Conservation (phyloP, 768 basidiomycete genomes). For the Chalciporus chontae region DNA sequence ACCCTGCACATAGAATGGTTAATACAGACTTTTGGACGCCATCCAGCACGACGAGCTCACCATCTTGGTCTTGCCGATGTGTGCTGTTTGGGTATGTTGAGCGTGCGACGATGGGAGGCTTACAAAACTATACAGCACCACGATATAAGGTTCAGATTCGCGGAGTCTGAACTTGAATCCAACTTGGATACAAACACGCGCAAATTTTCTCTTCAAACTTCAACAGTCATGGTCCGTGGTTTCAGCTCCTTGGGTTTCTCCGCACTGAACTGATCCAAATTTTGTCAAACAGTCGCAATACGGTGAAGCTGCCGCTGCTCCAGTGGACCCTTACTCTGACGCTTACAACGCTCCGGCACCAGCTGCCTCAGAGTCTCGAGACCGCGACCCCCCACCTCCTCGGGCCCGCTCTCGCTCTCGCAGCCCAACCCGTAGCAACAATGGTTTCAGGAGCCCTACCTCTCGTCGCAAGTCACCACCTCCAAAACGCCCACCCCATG, state of each 20-base stretch:
- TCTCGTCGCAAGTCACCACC: constrained; percentile 56
- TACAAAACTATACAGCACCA: constrained; percentile 63
- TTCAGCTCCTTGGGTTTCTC: constrained; percentile 6
- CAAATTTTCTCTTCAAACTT: constrained; percentile 40
- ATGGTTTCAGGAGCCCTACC: constrained; percentile 55
- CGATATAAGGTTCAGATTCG: constrained; percentile 34
- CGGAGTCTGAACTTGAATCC: constrained; percentile 28
- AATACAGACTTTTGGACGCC: constrained; percentile 21
- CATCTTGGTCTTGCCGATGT: constrained; percentile 71
- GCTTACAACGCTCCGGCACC: constrained; percentile 69
- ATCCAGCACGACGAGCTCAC: constrained; percentile 56
- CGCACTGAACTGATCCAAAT: background rate
- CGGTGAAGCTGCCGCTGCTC: constrained; percentile 53
- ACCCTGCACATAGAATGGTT: constrained; percentile 52
- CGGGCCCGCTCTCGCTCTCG: constrained; percentile 76
- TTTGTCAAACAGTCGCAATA: constrained; percentile 45
- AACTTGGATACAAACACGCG: constrained; percentile 41
- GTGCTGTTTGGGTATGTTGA: constrained; percentile 48
- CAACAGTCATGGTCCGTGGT: constrained; percentile 71
- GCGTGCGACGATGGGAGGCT: constrained; percentile 42
- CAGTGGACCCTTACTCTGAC: constrained; percentile 80
- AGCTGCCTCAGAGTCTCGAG: constrained; percentile 41
- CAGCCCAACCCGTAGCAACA: constrained; percentile 54
- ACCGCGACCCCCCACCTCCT: constrained; percentile 49
- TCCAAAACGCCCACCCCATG: constrained; percentile 63